These are phyloP conservation scores for Penstemon newberryi DNA, from an alignment of 257 asterid genomes.

Conservation along the genomic window DNA sequence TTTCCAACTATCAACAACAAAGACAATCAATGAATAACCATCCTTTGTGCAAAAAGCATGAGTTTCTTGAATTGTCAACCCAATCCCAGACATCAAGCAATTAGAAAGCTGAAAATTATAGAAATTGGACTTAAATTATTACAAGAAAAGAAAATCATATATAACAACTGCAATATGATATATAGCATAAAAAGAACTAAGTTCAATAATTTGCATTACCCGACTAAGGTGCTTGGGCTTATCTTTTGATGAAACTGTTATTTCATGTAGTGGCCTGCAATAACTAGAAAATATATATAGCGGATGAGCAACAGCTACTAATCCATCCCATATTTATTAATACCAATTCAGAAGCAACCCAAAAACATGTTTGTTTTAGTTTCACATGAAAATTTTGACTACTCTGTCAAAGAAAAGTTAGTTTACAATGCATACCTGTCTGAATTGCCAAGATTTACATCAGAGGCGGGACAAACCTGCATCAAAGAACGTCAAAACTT, in stretches of 20 bases:
- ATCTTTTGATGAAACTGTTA: conserved; percentile 80
- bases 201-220: conserved; percentile 44
- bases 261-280: conserved; percentile 70
- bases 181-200: conserved; percentile 13
- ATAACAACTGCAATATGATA: no score
- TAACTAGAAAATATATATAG: conserved; percentile 3
- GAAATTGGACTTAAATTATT: no score
- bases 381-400: not conserved
- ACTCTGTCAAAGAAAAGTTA: conserved; percentile 6
- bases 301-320: no score
- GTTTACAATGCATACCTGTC: not conserved
- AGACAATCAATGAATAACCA: conserved; percentile 89
- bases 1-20: conserved; percentile 81
- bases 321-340: not conserved
- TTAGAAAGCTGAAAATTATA: conserved; percentile 58
- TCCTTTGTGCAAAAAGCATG: conserved; percentile 92
- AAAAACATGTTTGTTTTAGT: no score
- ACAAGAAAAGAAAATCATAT: no score
- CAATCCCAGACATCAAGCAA: conserved; percentile 76
- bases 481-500: conserved; percentile 16
- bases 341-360: conserved; percentile 6
- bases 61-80: conserved; percentile 96
- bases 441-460: conserved; percentile 48
- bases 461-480: conserved; percentile 57
- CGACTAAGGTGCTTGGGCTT: conserved; percentile 82